Conservation (phyloP, 2,329 filamentous ascomycete species). For the Claviceps sp. region DNA sequence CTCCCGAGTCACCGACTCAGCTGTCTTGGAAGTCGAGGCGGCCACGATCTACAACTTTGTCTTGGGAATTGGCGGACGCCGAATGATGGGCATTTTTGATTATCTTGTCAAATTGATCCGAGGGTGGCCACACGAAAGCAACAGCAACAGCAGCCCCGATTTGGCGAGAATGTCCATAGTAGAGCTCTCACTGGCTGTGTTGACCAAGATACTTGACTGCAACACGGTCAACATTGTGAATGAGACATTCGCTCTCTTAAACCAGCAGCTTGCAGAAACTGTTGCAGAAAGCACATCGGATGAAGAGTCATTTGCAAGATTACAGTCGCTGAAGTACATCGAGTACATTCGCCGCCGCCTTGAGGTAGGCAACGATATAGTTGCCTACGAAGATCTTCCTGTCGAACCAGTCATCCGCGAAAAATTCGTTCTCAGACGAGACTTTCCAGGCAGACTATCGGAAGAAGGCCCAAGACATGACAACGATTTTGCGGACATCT, state of each 20-base stretch:
- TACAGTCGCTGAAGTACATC: constrained; percentile 18
- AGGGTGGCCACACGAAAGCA: constrained; percentile 6
- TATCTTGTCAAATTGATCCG: constrained; percentile 12
- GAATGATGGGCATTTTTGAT: constrained; percentile 19
- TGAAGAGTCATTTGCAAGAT: constrained; percentile 12
- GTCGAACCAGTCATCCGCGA: constrained; percentile 9
- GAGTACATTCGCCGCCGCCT: constrained; percentile 19
- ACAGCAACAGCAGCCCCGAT: neutral
- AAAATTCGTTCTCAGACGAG: constrained; percentile 17
- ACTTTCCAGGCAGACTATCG: constrained; percentile 22
- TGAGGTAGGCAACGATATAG: constrained; percentile 14
- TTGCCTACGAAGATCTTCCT: constrained; percentile 7
- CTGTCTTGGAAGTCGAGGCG: constrained; percentile 25
- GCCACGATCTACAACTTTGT: constrained; percentile 21
- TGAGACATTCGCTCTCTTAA: constrained; percentile 6
- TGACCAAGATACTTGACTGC: constrained; percentile 23
- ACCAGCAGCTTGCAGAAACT: constrained; percentile 12
- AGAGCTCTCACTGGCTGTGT: constrained; percentile 17
- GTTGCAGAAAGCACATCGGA: constrained; percentile 6
- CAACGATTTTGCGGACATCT: constrained; percentile 34
- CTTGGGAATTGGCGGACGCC: constrained; percentile 18
- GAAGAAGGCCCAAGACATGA: constrained; percentile 27
- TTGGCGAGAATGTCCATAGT: constrained; percentile 10
- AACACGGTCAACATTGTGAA: constrained; percentile 22
- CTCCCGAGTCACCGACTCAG: constrained; percentile 20